Conservation (phyloP, 177 flowering plant genomes). For the Tripterygium wilfordii region DNA sequence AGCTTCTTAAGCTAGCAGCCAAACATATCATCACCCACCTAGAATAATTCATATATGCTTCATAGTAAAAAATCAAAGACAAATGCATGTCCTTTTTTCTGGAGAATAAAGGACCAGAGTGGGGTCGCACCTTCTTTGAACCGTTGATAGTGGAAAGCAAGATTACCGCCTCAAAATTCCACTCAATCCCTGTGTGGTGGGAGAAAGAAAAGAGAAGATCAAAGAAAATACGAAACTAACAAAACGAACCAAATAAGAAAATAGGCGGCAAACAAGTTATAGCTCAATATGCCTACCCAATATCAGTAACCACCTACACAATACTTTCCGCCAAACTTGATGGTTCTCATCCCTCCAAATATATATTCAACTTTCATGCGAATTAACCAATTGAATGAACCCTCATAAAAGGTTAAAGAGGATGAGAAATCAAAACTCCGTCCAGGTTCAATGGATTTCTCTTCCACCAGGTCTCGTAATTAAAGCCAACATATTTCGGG, state of each 20-base stretch:
- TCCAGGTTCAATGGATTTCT: constrained; percentile 17
- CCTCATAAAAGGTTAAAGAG: not conserved
- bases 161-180: not conserved
- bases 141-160: constrained; percentile 28
- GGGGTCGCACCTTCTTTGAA: too few species aligned
- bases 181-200: not conserved
- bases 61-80: too few species aligned
- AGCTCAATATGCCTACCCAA: not conserved
- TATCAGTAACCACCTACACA: constrained; percentile 6
- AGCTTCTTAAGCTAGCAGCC: not conserved
- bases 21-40: not conserved
- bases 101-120: too few species aligned
- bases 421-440: constrained; percentile 2
- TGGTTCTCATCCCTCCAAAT: constrained; percentile 6
- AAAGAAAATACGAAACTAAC: not conserved
- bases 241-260: too few species aligned
- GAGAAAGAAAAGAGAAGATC: not conserved
- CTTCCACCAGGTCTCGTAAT: too few species aligned
- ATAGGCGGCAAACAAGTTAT: not conserved
- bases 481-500: not conserved
- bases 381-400: not conserved
- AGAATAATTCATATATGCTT: too few species aligned
- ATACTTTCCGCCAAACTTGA: constrained; percentile 8
- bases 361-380: not conserved
- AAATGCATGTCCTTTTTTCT: too few species aligned